Evolutionary conservation across 2,329 filamentous ascomycete species (phyloP), one percentile per base, ranked within the genome.

Genomic region (Orbilia blumenaviensis): DNA sequence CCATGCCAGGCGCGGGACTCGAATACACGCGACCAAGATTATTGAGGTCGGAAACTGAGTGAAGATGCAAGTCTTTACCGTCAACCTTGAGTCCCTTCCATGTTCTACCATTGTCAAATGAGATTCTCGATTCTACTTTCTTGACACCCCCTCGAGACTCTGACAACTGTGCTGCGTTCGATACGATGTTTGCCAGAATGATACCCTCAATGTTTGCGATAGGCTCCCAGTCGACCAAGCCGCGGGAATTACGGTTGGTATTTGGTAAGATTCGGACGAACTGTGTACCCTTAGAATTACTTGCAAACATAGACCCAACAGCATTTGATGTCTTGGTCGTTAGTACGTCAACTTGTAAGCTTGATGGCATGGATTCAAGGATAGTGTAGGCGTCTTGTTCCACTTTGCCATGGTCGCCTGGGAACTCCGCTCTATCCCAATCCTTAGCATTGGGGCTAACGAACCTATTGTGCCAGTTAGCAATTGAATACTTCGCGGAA

Each of bases 251-350:
- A 80, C 94, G 91, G 82, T 99, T 98, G 34, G 94, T 97, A 82
- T 97, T 91, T 73, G 96, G 92, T 67, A 94, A 88, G 80, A 97
- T 98, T 81, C 91, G 90, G 1, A 92, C 95, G 82, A 98, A 99
- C 83, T 94, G 97, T 1, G 93, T 97, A 76, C 95, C 95, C 81
- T 98, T 96, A 32, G 94, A 98, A 82, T 99, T 99, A 82, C 94
- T 98, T 4, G 93, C 96, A 81, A 97, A 94, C 68, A 99, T 86
- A 9, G 91, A 89, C 34, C 95, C 96, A 88, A 97, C 94, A 0
- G 91, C 88, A 38, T 87, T 88, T 0, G 86, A 87, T 41, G 86
- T 86, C 68, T 83, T 84, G 9, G 86, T 86, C 0, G 91, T 92
- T 87, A 94, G 90, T 78, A 98, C 94, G 83, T 98, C 94, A 66